These are phyloP conservation scores for Lachnellula subtilissima DNA, from an alignment of 2,329 filamentous ascomycete species.

Conservation along the genomic window DNA sequence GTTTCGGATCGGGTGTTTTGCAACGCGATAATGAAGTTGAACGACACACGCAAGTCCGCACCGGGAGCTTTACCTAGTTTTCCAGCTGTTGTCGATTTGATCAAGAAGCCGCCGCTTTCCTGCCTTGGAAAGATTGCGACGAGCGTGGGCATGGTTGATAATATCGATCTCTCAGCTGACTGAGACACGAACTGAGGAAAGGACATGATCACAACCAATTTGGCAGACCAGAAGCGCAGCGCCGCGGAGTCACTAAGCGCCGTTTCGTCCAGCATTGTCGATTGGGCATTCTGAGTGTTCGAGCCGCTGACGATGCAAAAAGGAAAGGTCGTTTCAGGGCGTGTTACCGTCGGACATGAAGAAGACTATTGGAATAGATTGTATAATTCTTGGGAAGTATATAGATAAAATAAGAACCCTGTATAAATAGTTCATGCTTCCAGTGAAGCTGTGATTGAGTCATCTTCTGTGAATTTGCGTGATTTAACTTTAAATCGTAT, in stretches of 20 bases:
- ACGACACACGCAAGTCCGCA: not conserved
- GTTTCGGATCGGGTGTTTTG: not conserved
- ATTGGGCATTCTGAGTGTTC: no score
- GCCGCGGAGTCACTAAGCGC: no score
- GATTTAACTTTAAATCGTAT: not conserved
- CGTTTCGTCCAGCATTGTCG: no score
- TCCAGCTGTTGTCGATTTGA: not conserved
- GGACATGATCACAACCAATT: no score
- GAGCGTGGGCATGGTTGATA: not conserved
- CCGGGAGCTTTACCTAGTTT: not conserved
- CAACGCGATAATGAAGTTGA: not conserved
- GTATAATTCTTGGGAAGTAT: not conserved
- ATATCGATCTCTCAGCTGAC: slow-evolving; percentile 6
- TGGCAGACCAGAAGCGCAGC: no score
- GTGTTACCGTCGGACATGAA: no score
- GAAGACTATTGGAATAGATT: no score
- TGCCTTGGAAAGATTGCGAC: not conserved
- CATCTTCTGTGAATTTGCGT: not conserved
- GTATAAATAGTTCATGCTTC: not conserved
- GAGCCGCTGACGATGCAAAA: no score
- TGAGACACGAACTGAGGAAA: not conserved
- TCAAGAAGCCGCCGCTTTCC: not conserved
- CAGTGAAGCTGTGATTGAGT: not conserved
- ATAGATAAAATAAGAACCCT: not conserved
- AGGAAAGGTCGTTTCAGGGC: no score